Evolutionary conservation across 225 moss, liverwort and hornwort genomes (phyloP).

Genomic region (Asterella californica): DNA sequence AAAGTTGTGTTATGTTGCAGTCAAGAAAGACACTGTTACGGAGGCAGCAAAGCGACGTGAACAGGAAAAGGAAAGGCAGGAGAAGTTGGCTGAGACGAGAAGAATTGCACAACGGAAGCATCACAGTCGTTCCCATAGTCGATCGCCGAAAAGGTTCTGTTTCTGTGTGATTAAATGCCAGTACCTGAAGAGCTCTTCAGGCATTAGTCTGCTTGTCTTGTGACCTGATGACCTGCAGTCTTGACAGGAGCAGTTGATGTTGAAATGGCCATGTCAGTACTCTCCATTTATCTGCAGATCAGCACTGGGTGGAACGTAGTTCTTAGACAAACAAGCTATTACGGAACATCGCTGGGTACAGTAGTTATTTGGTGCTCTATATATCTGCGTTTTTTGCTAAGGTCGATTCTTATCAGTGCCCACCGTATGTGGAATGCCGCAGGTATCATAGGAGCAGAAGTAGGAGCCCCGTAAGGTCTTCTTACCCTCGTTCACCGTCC

Average conservation of each 20-base stretch:
- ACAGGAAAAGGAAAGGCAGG: conserved; percentile 93
- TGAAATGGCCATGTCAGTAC: not conserved
- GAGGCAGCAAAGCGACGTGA: conserved; percentile 93
- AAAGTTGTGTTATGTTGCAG: conserved; percentile 22
- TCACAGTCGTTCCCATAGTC: conserved; percentile 73
- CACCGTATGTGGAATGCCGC: not conserved
- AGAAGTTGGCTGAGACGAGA: conserved; percentile 93
- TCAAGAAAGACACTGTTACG: conserved; percentile 95
- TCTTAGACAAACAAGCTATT: too few species aligned
- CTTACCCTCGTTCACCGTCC: conserved; percentile 57
- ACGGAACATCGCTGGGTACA: too few species aligned
- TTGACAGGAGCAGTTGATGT: not conserved
- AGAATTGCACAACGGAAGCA: conserved; percentile 86
- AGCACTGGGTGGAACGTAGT: not conserved
- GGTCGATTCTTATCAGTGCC: not conserved
- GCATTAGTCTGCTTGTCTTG: not conserved
- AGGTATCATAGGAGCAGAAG: conserved; percentile 60
- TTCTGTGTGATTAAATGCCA: not conserved
- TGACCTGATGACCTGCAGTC: not conserved
- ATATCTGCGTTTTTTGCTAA: not conserved
- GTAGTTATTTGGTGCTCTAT: not conserved
- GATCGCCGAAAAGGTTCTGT: conserved; percentile 62
- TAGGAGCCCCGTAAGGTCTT: conserved; percentile 69
- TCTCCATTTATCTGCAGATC: not conserved
- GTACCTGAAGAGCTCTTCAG: not conserved